Evolutionary conservation across 805 yeast species (phyloP).

Genomic region (Yarrowia divulgata): DNA sequence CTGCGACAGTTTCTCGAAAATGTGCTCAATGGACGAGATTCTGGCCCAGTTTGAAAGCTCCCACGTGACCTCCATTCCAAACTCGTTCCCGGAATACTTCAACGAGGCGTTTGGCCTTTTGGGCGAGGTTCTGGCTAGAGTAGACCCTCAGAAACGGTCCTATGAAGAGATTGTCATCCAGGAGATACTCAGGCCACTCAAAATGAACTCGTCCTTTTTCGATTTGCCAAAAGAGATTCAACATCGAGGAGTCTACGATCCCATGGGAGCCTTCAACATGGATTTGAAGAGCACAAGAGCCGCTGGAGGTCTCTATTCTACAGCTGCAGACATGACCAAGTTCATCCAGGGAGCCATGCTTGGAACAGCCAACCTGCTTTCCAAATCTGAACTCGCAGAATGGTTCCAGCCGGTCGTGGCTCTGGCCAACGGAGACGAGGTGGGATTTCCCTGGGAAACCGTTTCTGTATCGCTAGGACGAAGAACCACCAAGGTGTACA

Average conservation of each 20-base stretch:
- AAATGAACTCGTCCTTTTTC: conserved; percentile 18
- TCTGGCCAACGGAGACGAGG: conserved; percentile 17
- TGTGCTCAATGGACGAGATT: conserved; percentile 7
- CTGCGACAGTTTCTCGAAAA: not conserved
- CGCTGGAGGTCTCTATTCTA: conserved; percentile 21
- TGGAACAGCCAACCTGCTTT: not conserved
- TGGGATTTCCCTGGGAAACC: conserved; percentile 31
- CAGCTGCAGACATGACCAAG: conserved; percentile 6
- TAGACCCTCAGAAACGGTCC: not conserved
- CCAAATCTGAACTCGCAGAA: conserved; percentile 4
- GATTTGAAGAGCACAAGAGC: conserved; percentile 5
- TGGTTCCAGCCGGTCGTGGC: conserved; percentile 24
- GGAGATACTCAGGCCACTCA: conserved; percentile 10
- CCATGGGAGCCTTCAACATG: not conserved
- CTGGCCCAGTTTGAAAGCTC: conserved; percentile 9
- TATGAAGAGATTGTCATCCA: conserved; percentile 6
- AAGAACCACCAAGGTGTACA: conserved; percentile 28
- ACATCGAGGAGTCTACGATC: conserved; percentile 2
- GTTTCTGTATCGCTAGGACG: conserved; percentile 19
- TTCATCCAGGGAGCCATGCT: conserved; percentile 30
- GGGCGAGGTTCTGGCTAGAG: conserved; percentile 1
- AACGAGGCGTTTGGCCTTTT: conserved; percentile 15
- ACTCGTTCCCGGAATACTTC: conserved; percentile 33
- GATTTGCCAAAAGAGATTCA: not conserved
- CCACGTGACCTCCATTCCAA: conserved; percentile 9